phyloP scores from a whole-genome alignment of 2,329 filamentous ascomycete species.

The Diplocarpon mali region DNA sequence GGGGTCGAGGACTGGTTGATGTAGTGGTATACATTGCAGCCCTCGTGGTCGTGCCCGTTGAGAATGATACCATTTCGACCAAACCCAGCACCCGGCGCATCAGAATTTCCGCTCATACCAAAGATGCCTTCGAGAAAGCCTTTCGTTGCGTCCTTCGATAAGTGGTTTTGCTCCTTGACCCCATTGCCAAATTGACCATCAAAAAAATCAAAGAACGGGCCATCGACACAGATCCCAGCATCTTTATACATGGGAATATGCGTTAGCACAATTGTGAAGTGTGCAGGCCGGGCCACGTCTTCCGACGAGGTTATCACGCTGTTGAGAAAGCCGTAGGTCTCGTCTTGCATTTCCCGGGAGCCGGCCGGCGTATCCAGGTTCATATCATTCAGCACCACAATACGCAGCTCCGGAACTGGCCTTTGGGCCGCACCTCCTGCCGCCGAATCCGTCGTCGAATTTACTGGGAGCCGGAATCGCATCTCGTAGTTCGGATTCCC shows the following conservation, averaged over 20 bases:
- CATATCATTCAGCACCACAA: constrained; percentile 85
- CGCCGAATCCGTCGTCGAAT: constrained; percentile 28
- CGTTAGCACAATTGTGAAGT: constrained; percentile 77
- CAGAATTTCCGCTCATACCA: constrained; percentile 55
- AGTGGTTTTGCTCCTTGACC: constrained; percentile 82
- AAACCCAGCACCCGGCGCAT: constrained; percentile 46
- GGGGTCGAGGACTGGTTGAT: constrained; percentile 47
- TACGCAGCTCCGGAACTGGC: constrained; percentile 57
- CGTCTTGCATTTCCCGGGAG: constrained; percentile 53
- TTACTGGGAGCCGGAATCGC: constrained; percentile 50
- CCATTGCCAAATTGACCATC: constrained; percentile 52
- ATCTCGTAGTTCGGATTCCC: constrained; percentile 88
- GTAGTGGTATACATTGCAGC: constrained; percentile 83
- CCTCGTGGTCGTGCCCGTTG: constrained; percentile 91
- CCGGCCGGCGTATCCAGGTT: constrained; percentile 80
- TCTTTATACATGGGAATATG: constrained; percentile 86
- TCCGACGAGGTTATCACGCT: constrained; percentile 50
- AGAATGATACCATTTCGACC: constrained; percentile 70
- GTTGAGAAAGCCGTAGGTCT: constrained; percentile 71
- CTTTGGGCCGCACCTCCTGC: constrained; percentile 33
- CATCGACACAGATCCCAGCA: constrained; percentile 71
- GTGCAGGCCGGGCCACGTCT: constrained; percentile 48
- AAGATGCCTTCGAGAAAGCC: constrained; percentile 78
- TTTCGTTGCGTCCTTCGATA: constrained; percentile 60
- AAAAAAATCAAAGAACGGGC: constrained; percentile 74